These are phyloP conservation scores for Phanerochaete sordida DNA, from an alignment of 768 basidiomycete genomes.

Conservation along the genomic window DNA sequence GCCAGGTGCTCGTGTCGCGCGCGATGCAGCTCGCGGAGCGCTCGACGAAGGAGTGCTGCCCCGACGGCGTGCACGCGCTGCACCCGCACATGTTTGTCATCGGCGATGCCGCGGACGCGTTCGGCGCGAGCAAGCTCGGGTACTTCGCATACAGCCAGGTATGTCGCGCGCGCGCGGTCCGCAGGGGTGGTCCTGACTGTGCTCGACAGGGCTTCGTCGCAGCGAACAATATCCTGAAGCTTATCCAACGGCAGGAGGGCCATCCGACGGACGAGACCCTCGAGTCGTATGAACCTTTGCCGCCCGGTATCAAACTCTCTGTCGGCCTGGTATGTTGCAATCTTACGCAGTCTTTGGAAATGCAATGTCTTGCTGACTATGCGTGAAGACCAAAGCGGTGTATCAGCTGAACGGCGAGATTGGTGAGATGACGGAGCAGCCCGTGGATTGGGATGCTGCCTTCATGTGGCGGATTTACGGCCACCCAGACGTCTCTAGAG, in stretches of 20 bases:
- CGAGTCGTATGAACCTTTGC: conserved; percentile 41
- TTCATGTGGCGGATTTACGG: conserved; percentile 40
- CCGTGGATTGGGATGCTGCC: conserved; percentile 45
- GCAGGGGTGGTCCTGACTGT: conserved; percentile 8
- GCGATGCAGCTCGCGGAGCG: conserved; percentile 45
- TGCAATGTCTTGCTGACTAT: background rate
- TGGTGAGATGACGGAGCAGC: conserved; percentile 39
- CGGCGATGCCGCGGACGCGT: conserved; percentile 62
- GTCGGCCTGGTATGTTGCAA: conserved; percentile 47
- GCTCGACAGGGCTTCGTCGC: conserved; percentile 42
- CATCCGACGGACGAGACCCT: conserved; percentile 20
- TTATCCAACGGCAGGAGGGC: conserved; percentile 29
- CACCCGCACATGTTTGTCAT: conserved; percentile 58
- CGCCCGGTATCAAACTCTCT: conserved; percentile 58
- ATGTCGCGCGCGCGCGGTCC: no score
- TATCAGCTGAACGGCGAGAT: conserved; percentile 20
- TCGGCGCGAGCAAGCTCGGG: conserved; percentile 59
- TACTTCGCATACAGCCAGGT: conserved; percentile 52
- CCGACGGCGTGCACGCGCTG: conserved; percentile 24
- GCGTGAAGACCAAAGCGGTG: background rate
- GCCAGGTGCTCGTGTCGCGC: conserved; percentile 41
- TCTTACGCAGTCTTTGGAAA: background rate
- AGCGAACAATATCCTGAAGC: conserved; percentile 48
- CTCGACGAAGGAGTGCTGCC: background rate
- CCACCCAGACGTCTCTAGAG: background rate